Base-by-base conservation (phyloP, 768 basidiomycete species). In the Pisolithus orientalis region DNA sequence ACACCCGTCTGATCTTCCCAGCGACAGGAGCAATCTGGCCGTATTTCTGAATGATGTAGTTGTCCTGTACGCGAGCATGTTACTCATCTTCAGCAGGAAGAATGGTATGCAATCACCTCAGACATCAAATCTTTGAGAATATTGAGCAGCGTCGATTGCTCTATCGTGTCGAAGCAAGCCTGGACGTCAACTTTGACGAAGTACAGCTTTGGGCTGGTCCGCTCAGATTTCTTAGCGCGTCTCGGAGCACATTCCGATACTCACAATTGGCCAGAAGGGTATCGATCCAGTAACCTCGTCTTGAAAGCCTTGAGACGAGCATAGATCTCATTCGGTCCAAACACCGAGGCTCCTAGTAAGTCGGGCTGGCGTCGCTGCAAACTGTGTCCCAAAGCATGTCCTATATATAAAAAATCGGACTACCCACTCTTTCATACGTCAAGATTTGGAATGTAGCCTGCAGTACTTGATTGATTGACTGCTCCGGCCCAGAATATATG, bases 181-280 rank as follows among this genome's bases (percentile, higher is more conserved):
- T 87, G 87, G 16, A 98, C 93, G 63, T 99, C 96, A 25, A 96
- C 82, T 67, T 99, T 99, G 47, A 94, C 94, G 60, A 99, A 95
- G 68, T 94, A 98, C 6, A 98, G 68, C 56, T 83, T 83, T 0
- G 94, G 92, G 37, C 94, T 95, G 48, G 6, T 52, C 46, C 43
- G 9, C 32, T 62, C 25, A 58, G 27, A 14, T 10, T 13, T 14
- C 39, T 29, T 1, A 27, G 6, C 27, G 29, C 32, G 42, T 6
- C 5, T 37, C 10, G 24, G 24, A 32, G 11, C 13, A 29, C 7
- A 5, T 38, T 21, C 28, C 17, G n/a, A n/a, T 6, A 55, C 75
- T 62, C 53, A 92, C 90, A 90, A 50, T 37, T 59, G 68, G 10
- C 80, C 80, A 5, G 70, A 72, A 14, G 70, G 56, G 14, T 38